These are phyloP conservation scores for Xylariaceae sp. DNA, from an alignment of 2,329 filamentous ascomycete genomes.

Conservation along the genomic window DNA sequence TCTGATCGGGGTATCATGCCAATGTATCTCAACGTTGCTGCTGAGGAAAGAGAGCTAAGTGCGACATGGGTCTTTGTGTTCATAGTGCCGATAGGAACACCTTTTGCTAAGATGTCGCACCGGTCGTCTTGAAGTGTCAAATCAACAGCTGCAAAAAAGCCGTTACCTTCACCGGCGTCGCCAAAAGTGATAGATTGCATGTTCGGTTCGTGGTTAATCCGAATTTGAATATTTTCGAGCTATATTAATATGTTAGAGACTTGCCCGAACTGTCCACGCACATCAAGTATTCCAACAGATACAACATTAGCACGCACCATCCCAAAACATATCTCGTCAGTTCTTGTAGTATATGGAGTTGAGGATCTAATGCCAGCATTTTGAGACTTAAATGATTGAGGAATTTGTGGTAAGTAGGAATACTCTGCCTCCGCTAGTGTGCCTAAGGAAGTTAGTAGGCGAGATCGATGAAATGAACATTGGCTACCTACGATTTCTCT, in stretches of 20 bases:
- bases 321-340: constrained; percentile 23
- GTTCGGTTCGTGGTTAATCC: neutral
- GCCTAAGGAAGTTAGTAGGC: too few species aligned
- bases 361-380: too few species aligned
- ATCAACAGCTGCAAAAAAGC: neutral
- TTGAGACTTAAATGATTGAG: neutral
- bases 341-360: too few species aligned
- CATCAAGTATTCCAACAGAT: too few species aligned
- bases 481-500: too few species aligned
- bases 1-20: neutral
- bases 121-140: neutral
- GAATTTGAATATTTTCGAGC: constrained; percentile 6
- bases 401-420: too few species aligned
- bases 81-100: constrained; percentile 1
- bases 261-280: too few species aligned
- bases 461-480: too few species aligned
- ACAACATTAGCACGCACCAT: constrained; percentile 19
- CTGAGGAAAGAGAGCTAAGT: neutral
- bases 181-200: neutral
- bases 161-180: neutral
- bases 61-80: constrained; percentile 3
- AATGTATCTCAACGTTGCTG: neutral
- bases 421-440: too few species aligned
- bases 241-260: neutral
- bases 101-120: constrained; percentile 1